Percentiles rank a stretch among this genome's conserved stretches.
Conservation (phyloP, 371 early-diverging fungal species). For the Coemansia sp. region DNA sequence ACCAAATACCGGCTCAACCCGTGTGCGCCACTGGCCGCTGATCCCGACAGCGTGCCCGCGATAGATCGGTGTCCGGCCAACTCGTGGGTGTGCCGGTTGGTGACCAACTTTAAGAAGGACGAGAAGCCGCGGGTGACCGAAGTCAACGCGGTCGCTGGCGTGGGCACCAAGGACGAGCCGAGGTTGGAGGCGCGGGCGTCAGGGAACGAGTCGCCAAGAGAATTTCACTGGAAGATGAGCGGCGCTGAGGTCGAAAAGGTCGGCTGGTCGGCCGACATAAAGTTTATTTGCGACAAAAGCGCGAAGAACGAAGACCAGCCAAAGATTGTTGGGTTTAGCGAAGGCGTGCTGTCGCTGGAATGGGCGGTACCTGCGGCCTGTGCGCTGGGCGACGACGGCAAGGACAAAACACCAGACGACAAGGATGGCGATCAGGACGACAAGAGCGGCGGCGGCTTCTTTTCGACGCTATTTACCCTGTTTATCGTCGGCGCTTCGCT, state of each 20-base stretch:
- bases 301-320: conserved; percentile 35
- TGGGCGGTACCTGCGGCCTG: conserved; percentile 48
- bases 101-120: conserved; percentile 47
- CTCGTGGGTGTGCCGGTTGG: conserved; percentile 48
- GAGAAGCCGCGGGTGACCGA: conserved; percentile 38
- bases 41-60: conserved; percentile 28
- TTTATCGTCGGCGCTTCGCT: conserved; percentile 24
- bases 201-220: conserved; percentile 27
- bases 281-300: conserved; percentile 40
- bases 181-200: conserved; percentile 29
- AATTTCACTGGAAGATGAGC: conserved; percentile 50
- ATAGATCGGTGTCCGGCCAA: conserved; percentile 43
- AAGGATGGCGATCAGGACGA: conserved; percentile 16
- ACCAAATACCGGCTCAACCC: conserved; percentile 46
- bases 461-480: conserved; percentile 35
- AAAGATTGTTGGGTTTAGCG: conserved; percentile 16
- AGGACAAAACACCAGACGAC: conserved; percentile 9
- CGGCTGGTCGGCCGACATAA: conserved; percentile 40
- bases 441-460: conserved; percentile 36
- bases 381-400: conserved; percentile 25
- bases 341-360: conserved; percentile 42
- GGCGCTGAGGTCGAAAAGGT: conserved; percentile 33
- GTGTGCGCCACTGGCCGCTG: conserved; percentile 34
- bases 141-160: conserved; percentile 46
- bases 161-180: conserved; percentile 17